Base-by-base conservation (phyloP, 2,329 filamentous ascomycete species). In the Fusarium nanum region DNA sequence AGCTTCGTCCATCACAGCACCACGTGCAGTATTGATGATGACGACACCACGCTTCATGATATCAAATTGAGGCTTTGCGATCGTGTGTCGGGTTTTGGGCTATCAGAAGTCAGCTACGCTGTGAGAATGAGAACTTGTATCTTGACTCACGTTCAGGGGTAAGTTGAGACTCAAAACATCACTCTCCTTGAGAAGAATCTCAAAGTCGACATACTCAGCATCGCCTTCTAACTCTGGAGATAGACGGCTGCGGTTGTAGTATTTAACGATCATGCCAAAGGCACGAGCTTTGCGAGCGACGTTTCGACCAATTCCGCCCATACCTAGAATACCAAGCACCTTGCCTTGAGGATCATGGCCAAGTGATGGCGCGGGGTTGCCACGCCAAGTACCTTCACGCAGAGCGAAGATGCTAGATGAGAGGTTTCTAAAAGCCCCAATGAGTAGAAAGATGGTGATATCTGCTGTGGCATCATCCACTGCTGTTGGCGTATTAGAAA, bases 391-490 rank as follows among this genome's bases (percentile, higher is more conserved):
- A 1, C 90, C 89, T 23, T 85, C 82, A 37, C 93, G 88, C 12
- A 95, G 83, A 14, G 86, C 83, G 6, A 85, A 76, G 84, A 96
- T 91, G 53, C 87, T 85, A 3, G 84, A 81, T 75, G 91, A 90
- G 75, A 95, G 89, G 76, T 92, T 91, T 53, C 93, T 87, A 64
- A 97, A 83, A 11, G 93, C 91, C 18, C 93, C 93, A 49, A 97
- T 83, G 68, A 97, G 90, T 6, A 97, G 85, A 78, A 93, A 97
- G 76, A 97, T 89, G 75, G 87, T 91, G 10, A 89, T 86, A 78
- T 97, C 93, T 59, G 93, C 93, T 1, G 93, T 97, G 40, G 93
- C 89, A 77, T 96, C 92, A 78, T 96, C 90, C 45, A 94, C 92
- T 28, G 92, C 91, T 0, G 87, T 90, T n/a, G 93, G 93, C 2